These are phyloP conservation scores for Rosellinia necatrix DNA, from an alignment of 2,329 filamentous ascomycete genomes.

Conservation along the genomic window DNA sequence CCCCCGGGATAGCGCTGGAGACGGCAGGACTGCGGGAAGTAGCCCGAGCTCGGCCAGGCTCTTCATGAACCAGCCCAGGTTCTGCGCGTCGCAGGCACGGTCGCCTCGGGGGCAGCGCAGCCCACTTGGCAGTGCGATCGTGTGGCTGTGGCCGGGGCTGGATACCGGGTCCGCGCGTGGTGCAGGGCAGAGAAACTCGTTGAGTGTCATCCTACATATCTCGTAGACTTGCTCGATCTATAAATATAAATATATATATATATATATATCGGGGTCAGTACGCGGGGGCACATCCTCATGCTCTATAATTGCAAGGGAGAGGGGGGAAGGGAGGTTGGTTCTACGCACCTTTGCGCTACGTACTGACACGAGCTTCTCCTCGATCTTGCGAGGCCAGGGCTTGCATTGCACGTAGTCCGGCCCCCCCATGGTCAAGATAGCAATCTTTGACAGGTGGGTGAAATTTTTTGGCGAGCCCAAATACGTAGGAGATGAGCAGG, in stretches of 20 bases:
- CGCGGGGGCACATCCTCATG: neutral
- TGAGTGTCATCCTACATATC: slow-evolving; percentile 49
- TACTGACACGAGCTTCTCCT: slow-evolving; percentile 54
- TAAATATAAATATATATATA: no score
- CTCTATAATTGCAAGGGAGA: neutral
- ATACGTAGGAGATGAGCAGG: slow-evolving; percentile 57
- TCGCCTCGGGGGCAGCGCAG: slow-evolving; percentile 56
- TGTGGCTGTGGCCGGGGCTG: neutral
- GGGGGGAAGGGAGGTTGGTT: no score
- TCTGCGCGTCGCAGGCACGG: slow-evolving; percentile 56
- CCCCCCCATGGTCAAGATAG: slow-evolving; percentile 51
- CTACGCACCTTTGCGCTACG: slow-evolving; percentile 50
- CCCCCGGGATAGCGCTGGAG: slow-evolving; percentile 24
- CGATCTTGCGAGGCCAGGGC: slow-evolving; percentile 53
- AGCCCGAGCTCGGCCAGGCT: slow-evolving; percentile 53
- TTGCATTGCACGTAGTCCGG: slow-evolving; percentile 50
- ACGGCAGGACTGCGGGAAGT: slow-evolving; percentile 39
- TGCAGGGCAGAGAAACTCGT: slow-evolving; percentile 49
- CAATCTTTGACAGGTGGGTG: slow-evolving; percentile 53
- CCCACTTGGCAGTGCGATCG: slow-evolving; percentile 39
- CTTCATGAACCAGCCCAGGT: slow-evolving; percentile 60
- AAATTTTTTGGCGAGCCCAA: slow-evolving; percentile 56
- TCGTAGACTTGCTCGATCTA: slow-evolving; percentile 50
- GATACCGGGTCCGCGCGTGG: neutral
- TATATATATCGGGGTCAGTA: slow-evolving; percentile 1